These are phyloP conservation scores for Suillus alpinus DNA, from an alignment of 768 basidiomycete species.

Conservation along the genomic window DNA sequence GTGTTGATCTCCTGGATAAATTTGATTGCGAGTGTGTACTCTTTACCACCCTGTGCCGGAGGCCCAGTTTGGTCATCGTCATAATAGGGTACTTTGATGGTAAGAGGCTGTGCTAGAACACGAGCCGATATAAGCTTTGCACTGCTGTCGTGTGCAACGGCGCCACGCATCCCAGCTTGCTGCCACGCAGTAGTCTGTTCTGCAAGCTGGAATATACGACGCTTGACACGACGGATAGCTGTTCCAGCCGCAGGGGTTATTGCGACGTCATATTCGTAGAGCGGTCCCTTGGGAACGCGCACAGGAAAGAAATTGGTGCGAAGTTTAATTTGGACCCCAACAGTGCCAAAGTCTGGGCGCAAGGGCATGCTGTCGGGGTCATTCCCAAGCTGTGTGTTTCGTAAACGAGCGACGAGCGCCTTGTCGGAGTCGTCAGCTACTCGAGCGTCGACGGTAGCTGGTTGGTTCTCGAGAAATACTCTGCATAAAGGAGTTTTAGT, in stretches of 20 bases:
- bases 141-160: constrained; percentile 47
- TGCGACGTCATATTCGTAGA: constrained; percentile 49
- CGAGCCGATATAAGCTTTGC: constrained; percentile 44
- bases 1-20: constrained; percentile 45
- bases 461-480: constrained; percentile 36
- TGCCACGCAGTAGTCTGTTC: constrained; percentile 41
- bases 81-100: constrained; percentile 37
- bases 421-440: constrained; percentile 41
- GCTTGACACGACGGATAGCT: constrained; percentile 37
- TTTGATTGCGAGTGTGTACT: constrained; percentile 43
- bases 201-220: constrained; percentile 48
- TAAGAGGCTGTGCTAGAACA: constrained; percentile 39
- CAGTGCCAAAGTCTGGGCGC: constrained; percentile 48
- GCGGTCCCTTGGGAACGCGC: constrained; percentile 41
- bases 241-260: constrained; percentile 35
- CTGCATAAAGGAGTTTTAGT: constrained; percentile 21
- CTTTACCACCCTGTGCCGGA: constrained; percentile 30
- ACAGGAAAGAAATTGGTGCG: constrained; percentile 55
- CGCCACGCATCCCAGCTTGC: constrained; percentile 36
- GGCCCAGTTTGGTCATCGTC: constrained; percentile 45
- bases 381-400: constrained; percentile 20
- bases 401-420: constrained; percentile 37
- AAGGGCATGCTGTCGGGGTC: constrained; percentile 36
- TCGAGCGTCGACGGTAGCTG: constrained; percentile 56
- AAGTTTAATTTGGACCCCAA: constrained; percentile 42